Percentiles rank a stretch among this genome's conserved stretches.
Conservation (phyloP, 495 filamentous ascomycete genomes). For the Elasticomyces elasticus region DNA sequence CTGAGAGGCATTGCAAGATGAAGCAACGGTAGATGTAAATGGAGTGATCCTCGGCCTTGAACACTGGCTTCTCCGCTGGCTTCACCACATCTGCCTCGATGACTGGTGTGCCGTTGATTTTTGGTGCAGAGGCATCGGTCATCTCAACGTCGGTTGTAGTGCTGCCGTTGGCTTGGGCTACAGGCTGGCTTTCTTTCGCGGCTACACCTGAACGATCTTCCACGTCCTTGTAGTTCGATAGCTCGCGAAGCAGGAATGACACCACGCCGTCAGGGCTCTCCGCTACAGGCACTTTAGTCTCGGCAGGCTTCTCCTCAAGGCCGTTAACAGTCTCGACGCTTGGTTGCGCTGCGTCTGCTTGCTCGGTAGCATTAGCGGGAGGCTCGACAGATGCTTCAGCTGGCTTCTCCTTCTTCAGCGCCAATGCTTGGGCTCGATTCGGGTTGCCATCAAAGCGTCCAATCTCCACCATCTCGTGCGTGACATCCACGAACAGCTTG, state of each 20-base stretch:
- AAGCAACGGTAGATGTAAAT: constrained; percentile 96
- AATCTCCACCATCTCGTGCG: constrained; percentile 73
- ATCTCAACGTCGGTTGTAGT: constrained; percentile 46
- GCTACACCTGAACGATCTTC: constrained; percentile 61
- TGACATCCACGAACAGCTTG: constrained; percentile 81
- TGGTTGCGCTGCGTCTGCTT: constrained; percentile 25
- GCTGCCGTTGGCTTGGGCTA: constrained; percentile 27
- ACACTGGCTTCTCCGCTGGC: constrained; percentile 63
- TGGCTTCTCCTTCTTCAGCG: constrained; percentile 43
- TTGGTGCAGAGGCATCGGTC: constrained; percentile 29
- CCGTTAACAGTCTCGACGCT: constrained; percentile 28
- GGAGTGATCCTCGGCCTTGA: constrained; percentile 87
- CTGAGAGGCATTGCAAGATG: constrained; percentile 82
- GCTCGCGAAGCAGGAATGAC: constrained; percentile 87
- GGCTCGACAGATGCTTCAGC: constrained; percentile 9
- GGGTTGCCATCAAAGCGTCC: constrained; percentile 44
- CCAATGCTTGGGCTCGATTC: constrained; percentile 50
- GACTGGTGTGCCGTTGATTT: constrained; percentile 27
- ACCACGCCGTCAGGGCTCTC: constrained; percentile 94
- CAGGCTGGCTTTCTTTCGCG: constrained; percentile 32
- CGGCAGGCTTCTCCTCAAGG: constrained; percentile 47
- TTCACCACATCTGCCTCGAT: constrained; percentile 35
- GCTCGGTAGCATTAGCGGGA: constrained; percentile 14
- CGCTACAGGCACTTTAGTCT: constrained; percentile 73
- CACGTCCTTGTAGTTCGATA: constrained; percentile 84